A percentile compares a stretch with the other conserved stretches of the same genome.
Evolutionary conservation across 768 basidiomycete genomes (phyloP).

Genomic region (Cystobasidium ongulense): DNA sequence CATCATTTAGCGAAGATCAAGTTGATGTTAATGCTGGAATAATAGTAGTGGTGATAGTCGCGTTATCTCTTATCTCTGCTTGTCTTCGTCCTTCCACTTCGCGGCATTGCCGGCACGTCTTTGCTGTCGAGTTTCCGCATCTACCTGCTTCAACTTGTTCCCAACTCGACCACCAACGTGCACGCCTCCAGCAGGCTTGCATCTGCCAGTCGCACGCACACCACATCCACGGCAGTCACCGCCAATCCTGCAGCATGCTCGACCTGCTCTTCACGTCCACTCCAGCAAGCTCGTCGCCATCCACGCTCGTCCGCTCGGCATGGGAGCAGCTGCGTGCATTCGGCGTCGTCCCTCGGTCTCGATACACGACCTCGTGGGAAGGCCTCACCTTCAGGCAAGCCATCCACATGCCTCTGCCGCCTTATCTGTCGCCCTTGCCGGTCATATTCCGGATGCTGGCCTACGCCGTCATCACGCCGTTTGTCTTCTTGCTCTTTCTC

Average conservation of each 20-base stretch:
- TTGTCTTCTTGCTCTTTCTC: conserved; percentile 12
- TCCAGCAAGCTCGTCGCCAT: background rate
- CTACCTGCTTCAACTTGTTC: too few species aligned
- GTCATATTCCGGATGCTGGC: conserved; percentile 27
- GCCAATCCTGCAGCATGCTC: background rate
- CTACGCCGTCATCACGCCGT: conserved; percentile 23
- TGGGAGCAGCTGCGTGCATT: background rate
- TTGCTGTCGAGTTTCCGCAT: too few species aligned
- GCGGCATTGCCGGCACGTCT: too few species aligned
- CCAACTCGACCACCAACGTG: too few species aligned
- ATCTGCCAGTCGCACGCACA: too few species aligned
- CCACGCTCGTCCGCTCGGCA: background rate
- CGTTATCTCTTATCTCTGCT: too few species aligned
- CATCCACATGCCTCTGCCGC: conserved; percentile 17
- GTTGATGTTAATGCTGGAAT: too few species aligned
- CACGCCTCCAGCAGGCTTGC: too few species aligned
- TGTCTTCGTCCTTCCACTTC: too few species aligned
- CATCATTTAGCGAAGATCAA: too few species aligned
- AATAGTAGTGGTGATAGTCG: too few species aligned
- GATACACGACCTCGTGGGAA: conserved; percentile 22
- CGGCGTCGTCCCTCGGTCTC: conserved; percentile 1
- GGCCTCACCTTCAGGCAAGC: conserved; percentile 21
- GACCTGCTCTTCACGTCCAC: background rate
- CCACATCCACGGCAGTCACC: too few species aligned
- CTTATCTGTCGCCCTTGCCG: conserved; percentile 23